Conservation (phyloP, 176 grass and related monocot species). For the Rhynchospora tenuis region DNA sequence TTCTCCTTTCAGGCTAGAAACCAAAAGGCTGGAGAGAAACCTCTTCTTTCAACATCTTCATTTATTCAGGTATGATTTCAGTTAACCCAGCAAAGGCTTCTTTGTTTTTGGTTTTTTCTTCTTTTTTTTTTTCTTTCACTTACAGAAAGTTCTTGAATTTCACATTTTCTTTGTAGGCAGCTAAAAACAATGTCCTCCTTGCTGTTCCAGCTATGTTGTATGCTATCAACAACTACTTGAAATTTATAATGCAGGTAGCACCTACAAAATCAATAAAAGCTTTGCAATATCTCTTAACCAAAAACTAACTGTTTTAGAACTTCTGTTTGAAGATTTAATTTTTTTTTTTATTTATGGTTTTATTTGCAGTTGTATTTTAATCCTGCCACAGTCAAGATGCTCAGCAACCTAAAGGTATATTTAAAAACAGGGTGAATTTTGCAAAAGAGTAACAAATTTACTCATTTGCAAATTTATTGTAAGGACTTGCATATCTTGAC, state of each 20-base stretch:
- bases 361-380: constrained; percentile 94
- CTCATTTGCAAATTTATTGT: not conserved
- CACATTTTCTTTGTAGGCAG: constrained; percentile 45
- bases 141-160: constrained; percentile 6
- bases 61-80: constrained; percentile 58
- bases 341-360: constrained; percentile 34
- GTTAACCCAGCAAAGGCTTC: not conserved
- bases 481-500: not conserved
- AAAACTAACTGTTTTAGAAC: not conserved
- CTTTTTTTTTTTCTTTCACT: not conserved
- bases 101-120: not conserved
- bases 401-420: constrained; percentile 87
- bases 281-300: not conserved
- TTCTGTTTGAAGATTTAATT: not conserved
- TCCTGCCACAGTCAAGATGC: constrained; percentile 96
- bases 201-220: constrained; percentile 92
- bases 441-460: not conserved
- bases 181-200: constrained; percentile 90
- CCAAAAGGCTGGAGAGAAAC: constrained; percentile 77
- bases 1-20: constrained; percentile 50
- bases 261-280: not conserved
- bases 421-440: not conserved
- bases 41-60: constrained; percentile 60
- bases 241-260: constrained; percentile 98
- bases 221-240: constrained; percentile 97